Conservation (phyloP, 352 stramenopile genomes). For the Albugo candida region DNA sequence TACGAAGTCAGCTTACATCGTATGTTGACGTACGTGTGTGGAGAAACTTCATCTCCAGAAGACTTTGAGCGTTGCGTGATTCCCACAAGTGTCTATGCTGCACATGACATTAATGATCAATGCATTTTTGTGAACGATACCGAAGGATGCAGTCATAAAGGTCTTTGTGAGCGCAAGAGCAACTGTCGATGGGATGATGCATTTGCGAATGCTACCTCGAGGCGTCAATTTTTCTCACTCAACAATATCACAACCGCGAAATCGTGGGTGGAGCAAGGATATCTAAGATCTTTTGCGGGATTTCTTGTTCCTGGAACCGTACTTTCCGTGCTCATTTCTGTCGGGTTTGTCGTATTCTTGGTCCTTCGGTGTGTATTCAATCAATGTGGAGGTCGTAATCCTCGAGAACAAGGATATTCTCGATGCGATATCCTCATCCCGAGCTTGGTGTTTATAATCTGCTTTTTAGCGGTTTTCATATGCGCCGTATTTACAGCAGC, state of each 20-base stretch:
- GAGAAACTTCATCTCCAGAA: conserved; percentile 18
- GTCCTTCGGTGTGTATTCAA: conserved; percentile 66
- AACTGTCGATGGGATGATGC: conserved; percentile 73
- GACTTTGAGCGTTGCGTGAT: conserved; percentile 44
- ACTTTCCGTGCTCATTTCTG: conserved; percentile 36
- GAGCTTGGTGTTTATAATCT: conserved; percentile 33
- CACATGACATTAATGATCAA: conserved; percentile 23
- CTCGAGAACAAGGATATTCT: conserved; percentile 54
- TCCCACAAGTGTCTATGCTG: conserved; percentile 20
- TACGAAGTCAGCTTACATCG: conserved; percentile 45
- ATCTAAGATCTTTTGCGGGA: conserved; percentile 39
- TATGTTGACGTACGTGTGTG: conserved; percentile 53
- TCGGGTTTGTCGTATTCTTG: conserved; percentile 37
- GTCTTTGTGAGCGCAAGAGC: conserved; percentile 41
- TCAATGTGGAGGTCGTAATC: conserved; percentile 50
- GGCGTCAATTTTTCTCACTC: conserved; percentile 32
- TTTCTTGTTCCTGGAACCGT: conserved; percentile 56
- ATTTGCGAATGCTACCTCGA: conserved; percentile 14
- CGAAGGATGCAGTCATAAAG: conserved; percentile 31
- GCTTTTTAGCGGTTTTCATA: conserved; percentile 56
- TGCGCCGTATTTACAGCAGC: conserved; percentile 52
- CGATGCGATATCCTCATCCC: conserved; percentile 59
- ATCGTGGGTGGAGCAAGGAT: conserved; percentile 45
- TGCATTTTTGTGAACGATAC: conserved; percentile 31
- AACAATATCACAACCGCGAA: conserved; percentile 27